phyloP scores from a whole-genome alignment of 768 basidiomycete genomes.

The Phaffia tasmanica region DNA sequence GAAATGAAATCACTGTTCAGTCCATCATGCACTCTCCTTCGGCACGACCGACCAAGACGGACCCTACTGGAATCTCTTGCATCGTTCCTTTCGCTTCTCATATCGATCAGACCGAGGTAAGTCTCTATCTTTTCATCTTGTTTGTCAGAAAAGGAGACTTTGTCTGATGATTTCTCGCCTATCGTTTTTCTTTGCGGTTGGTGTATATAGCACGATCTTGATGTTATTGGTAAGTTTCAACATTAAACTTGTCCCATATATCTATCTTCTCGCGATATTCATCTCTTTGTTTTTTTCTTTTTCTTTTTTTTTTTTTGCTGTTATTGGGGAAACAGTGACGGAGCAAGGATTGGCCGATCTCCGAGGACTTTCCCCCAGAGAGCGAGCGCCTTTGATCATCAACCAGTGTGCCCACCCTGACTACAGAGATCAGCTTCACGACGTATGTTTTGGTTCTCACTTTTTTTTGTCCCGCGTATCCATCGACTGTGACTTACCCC shows the following conservation, averaged over 20 bases:
- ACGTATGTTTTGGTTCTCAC: neutral
- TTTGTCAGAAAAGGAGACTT: neutral
- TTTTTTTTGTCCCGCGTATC: neutral
- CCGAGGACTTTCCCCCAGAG: constrained; percentile 30
- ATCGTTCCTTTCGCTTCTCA: constrained; percentile 34
- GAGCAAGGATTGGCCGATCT: constrained; percentile 36
- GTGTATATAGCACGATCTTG: constrained; percentile 16
- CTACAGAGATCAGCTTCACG: constrained; percentile 29
- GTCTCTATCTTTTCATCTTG: neutral
- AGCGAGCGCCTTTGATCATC: constrained; percentile 34
- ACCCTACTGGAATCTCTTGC: constrained; percentile 34
- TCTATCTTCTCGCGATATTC: neutral
- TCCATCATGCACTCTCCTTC: constrained; percentile 33
- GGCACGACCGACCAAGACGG: constrained; percentile 30
- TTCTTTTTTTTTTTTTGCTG: neutral
- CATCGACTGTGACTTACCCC: neutral
- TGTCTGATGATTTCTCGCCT: neutral
- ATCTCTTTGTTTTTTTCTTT: neutral
- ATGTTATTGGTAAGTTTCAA: neutral
- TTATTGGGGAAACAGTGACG: constrained; percentile 28
- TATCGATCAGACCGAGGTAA: constrained; percentile 29
- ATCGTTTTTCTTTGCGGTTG: neutral
- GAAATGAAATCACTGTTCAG: neutral
- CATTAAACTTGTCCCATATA: no score
- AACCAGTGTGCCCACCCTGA: constrained; percentile 34